phyloP scores from a whole-genome alignment of 176 grass and related monocot genomes.

The Stipa capillata region DNA sequence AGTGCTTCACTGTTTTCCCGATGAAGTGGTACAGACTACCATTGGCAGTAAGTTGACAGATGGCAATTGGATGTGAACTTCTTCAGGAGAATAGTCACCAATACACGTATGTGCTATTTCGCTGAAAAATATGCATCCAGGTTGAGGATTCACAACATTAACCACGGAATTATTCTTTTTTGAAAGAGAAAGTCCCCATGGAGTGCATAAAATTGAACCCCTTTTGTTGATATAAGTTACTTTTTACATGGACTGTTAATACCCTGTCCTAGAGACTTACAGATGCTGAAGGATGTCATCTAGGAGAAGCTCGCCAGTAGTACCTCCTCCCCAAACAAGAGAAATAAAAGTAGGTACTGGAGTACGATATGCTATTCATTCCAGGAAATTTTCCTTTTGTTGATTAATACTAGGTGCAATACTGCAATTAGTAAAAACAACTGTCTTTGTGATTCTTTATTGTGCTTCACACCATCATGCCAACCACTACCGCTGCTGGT shows the following conservation, averaged over 20 bases:
- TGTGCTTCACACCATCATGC: background rate
- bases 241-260: background rate
- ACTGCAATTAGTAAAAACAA: background rate
- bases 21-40: background rate
- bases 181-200: background rate
- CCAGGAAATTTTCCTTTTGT: background rate
- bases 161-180: background rate
- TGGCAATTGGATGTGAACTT: background rate
- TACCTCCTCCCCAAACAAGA: background rate
- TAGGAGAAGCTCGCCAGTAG: background rate
- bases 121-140: background rate
- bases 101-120: background rate
- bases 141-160: background rate
- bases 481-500: background rate
- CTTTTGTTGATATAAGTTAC: background rate
- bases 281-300: background rate
- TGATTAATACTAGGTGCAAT: background rate
- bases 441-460: background rate
- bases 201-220: background rate
- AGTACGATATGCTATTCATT: background rate
- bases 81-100: background rate
- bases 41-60: background rate
- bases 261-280: background rate
- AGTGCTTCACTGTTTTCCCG: background rate
- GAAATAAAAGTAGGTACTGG: background rate